Evolutionary conservation across 192 early-diverging fungal genomes (phyloP), one percentile per base, ranked within the genome.

Genomic region (Rhizophagus sp.): DNA sequence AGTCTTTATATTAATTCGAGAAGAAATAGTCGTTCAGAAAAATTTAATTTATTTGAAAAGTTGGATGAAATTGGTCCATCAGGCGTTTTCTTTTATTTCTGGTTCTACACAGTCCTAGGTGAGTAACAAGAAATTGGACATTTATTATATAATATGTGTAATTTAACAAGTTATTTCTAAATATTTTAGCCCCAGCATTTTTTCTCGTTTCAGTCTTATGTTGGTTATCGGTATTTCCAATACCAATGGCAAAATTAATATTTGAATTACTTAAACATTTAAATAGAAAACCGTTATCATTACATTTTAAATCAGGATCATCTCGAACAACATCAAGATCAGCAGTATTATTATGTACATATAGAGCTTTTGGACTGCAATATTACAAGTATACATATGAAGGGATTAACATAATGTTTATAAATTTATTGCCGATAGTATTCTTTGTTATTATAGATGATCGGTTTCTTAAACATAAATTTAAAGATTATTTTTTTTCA

Each of bases 301-400:
- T 95, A 63, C 88, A 89, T 62, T 95, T 95, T 79, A 91, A 92
- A 82, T 87, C 87, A 15, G 86, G 89, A 24, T 88, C 87, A 64
- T 80, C 78, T 25, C 52, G 76, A 25, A 44, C 74, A 36, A 62
- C 73, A 0, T 80, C 81, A 4, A 61, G 79, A 2, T 83, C 89
- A 6, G 83, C 89, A 24, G 92, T 97, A 65, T 86, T 99, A 62
- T 87, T 99, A 64, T 97, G 96, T 84, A 96, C 93, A 0, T 94
- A 95, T 74, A 88, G 93, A 63, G 97, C 96, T 2, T 86, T 95
- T 36, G 98, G 98, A n/a, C 87, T 91, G 73, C 93, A 94, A 84
- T 99, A 98, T 87, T 97, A 96, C 90, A 97, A 97, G 86, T 97
- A 96, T 86, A 98, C 97, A 1, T 90, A 95, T 25, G 96, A 97